Evolutionary conservation across 2,329 filamentous ascomycete genomes (phyloP), one percentile per base, ranked within the genome.

Genomic region (Calycina marina): DNA sequence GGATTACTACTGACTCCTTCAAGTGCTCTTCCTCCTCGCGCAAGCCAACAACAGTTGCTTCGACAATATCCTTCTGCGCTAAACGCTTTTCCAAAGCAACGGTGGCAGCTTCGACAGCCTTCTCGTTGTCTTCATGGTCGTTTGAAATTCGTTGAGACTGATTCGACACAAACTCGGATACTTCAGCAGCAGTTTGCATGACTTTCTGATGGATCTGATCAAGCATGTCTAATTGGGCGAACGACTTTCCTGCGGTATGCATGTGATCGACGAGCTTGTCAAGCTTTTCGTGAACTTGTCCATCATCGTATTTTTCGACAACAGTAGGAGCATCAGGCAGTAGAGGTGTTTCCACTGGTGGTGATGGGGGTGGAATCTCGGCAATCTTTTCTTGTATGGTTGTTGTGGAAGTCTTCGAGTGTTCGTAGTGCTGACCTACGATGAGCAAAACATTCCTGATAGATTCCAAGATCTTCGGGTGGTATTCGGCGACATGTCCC

Each of bases 171-270:
- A 94, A 93, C 25, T 77, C 72, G 2, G 79, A 78, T 34, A 98
- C 77, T 50, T 92, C 84, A 13, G 75, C 72, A 1, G 88, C 85
- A 1, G 84, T 93, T 37, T 75, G 68, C 52, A 83, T 72, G 35
- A 98, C 84, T 44, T 93, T 81, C 42, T 80, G 69, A 48, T 94
- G 84, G 31, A 96, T 90, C 53, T 85, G 72, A 44, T 94, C 84
- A 4, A 98, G 68, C 14, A 82, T 81, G 40, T 80, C 77, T 28
- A 94, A 69, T 44, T 86, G 82, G 4, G 68, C 64, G 20, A 83
- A 70, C 1, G 80, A 73, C 49, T 83, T 76, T 31, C 69, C 69
- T 0, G 81, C 69, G 13, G 70, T 66, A 15, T 72, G 64, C 18
- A 69, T 72, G 48, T 81, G 72, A 31, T 69, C 69, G 25, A 84